Base-by-base conservation (phyloP, 176 grass and related monocot genomes). In the Triticum urartu region DNA sequence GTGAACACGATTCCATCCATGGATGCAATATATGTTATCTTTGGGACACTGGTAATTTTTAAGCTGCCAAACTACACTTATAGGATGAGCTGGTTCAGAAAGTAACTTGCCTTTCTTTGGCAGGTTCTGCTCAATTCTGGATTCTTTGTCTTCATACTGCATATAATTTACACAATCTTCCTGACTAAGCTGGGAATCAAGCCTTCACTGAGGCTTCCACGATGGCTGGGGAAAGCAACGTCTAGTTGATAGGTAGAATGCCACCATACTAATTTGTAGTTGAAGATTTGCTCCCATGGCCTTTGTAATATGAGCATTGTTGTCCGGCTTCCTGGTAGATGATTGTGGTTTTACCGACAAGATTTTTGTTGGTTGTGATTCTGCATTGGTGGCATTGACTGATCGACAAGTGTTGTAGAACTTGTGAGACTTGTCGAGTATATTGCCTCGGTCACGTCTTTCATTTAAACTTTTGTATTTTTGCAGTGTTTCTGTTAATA, bases 51-150 rank as follows among this genome's bases (percentile, higher is more conserved):
- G 93, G 95, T 98, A 94, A 92, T 75, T 42, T 88, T 81, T 11
- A 24, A 81, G 7, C 87, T 88, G 7, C 28, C 25, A 76, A 82
- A 28, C 24, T 87, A 58, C 3, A 26, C 11, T 35, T 64, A n/a
- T 25, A 43, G 38, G 22, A 18, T 54, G 3, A 59, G 50, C 20
- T 58, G 22, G 50, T 48, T 22, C 47, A 32, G 7, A 52, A 66
- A 33, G 3, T 75, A 33, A 76, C 45, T 78, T 59, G 9, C 26
- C 83, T 59, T 83, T 81, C 63, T 73, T 71, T 43, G 84, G 74
- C 90, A 98, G 95, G 91, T 98, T 67, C 82, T 98, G 15, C 75
- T 98, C 76, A 98, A 98, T 65, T 94, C 91, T 11, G 95, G 75
- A 22, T 95, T 98, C 88, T 92, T 95, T 77, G 82, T 98, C 80